Evolutionary conservation across 768 basidiomycete species (phyloP), one percentile per base, ranked within the genome.

Genomic region (Suillus subaureus): DNA sequence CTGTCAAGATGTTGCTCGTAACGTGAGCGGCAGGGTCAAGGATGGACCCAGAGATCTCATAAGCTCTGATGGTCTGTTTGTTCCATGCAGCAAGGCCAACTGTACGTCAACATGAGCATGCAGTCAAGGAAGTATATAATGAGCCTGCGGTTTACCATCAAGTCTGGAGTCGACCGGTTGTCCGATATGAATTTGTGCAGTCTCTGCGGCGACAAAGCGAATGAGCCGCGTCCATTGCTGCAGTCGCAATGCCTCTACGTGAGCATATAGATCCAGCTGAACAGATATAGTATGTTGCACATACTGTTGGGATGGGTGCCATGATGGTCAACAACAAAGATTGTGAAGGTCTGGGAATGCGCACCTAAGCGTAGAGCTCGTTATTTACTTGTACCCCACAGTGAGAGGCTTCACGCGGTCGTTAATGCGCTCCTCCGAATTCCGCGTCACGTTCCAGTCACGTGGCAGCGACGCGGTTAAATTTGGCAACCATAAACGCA

Each of bases 191-290:
- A 94, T 83, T 62, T 84, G 81, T 7, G 84, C 81, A 0, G 91
- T 93, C 79, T 94, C 93, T 16, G 79, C 82, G 26, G 92, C 92
- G 37, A 91, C 83, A 73, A 94, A 94, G 66, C 92, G 90, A 70
- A 94, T 92, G 61, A 94, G 84, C 61, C 92, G 88, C 40, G 87
- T 87, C 92, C 92, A 94, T 83, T 84, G 81, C 88, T 91, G 67
- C 16, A 56, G 57, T 56, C 16, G 43, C 54, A 21, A 58, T 45
- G 35, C 65, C 31, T 8, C 31, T 57, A 18, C 31, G 54, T 58
- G 43, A 68, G 58, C 71, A 73, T 69, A 21, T 23, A 63, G 21
- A n/a, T 60, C 26, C 26, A 60, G 6, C 26, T 60, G 40, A 42
- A 42, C 12, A 60, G 28, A 60, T 60, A 31, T 15, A n/a, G n/a